Conservation (phyloP, 805 yeast species). For the Kuraishia ogatae region DNA sequence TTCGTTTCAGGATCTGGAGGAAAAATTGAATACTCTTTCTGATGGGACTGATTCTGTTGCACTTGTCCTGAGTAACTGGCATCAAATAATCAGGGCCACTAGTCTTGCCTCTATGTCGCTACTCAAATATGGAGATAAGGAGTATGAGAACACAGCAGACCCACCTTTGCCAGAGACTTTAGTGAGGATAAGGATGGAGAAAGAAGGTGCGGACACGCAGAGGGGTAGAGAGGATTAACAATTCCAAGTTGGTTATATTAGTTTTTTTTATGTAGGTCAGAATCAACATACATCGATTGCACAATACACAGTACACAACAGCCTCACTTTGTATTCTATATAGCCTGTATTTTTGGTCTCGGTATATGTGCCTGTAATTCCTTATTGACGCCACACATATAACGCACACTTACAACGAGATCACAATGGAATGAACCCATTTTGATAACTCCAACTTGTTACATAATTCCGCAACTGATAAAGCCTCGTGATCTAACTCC, state of each 20-base stretch:
- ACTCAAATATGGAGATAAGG: constrained; percentile 31
- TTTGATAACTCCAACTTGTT: not conserved
- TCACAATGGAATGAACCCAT: not conserved
- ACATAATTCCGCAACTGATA: constrained; percentile 5
- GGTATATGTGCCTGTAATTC: no score
- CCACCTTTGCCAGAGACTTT: constrained; percentile 58
- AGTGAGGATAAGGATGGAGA: constrained; percentile 46
- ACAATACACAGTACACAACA: not conserved
- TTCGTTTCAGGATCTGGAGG: constrained; percentile 40
- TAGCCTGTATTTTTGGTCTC: not conserved
- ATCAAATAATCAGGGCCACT: constrained; percentile 48
- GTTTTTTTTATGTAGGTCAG: no score
- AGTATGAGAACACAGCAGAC: constrained; percentile 26
- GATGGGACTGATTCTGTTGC: constrained; percentile 57
- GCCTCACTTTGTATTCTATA: no score
- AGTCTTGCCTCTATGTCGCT: constrained; percentile 52
- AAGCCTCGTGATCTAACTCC: constrained; percentile 7
- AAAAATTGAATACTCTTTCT: constrained; percentile 36
- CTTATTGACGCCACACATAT: not conserved
- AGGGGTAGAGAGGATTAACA: not conserved
- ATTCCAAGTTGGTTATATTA: no score
- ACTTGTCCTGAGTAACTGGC: constrained; percentile 56
- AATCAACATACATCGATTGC: not conserved
- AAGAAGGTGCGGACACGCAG: constrained; percentile 16
- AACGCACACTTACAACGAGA: not conserved